Evolutionary conservation across 2,329 filamentous ascomycete species (phyloP).

Genomic region (Claviceps digitariae): DNA sequence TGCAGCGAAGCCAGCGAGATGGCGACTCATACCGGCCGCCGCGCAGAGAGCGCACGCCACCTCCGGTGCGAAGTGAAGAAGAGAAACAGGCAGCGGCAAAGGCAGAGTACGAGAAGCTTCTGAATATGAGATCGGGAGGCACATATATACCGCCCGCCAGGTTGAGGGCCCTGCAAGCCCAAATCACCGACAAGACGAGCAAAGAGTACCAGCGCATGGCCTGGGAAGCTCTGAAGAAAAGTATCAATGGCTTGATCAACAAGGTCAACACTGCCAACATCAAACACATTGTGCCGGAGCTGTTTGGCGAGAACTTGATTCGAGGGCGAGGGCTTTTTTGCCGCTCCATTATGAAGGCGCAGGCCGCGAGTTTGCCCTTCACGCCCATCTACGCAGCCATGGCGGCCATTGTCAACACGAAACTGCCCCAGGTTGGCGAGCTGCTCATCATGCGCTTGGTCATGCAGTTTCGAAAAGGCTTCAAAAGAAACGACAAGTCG

Average conservation of each 20-base stretch:
- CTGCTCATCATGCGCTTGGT: slow-evolving; percentile 74
- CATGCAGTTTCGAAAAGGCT: slow-evolving; percentile 88
- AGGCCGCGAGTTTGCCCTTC: slow-evolving; percentile 88
- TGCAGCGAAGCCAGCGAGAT: slow-evolving; percentile 22
- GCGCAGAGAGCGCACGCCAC: slow-evolving; percentile 19
- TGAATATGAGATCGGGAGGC: slow-evolving; percentile 86
- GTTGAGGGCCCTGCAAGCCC: slow-evolving; percentile 80
- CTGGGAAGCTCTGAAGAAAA: slow-evolving; percentile 98
- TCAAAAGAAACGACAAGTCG: slow-evolving; percentile 92
- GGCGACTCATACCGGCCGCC: slow-evolving; percentile 37
- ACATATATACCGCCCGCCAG: slow-evolving; percentile 92
- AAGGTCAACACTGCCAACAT: slow-evolving; percentile 98
- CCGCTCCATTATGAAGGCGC: slow-evolving; percentile 95
- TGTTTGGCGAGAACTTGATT: slow-evolving; percentile 89
- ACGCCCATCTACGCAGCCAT: slow-evolving; percentile 94
- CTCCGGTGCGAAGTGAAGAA: slow-evolving; percentile 48
- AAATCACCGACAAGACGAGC: slow-evolving; percentile 91
- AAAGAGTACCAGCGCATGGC: slow-evolving; percentile 99
- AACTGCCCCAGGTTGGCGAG: slow-evolving; percentile 88
- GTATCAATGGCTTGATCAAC: slow-evolving; percentile 96
- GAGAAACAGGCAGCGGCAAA: slow-evolving; percentile 81
- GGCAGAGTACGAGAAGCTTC: slow-evolving; percentile 83
- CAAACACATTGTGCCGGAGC: slow-evolving; percentile 90
- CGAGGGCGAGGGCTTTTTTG: slow-evolving; percentile 88
- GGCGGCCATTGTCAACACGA: slow-evolving; percentile 94